Percentiles rank a stretch among this genome's conserved stretches.
These are phyloP conservation scores for Helotiales sp. DNA, from an alignment of 2,329 filamentous ascomycete species.

Conservation along the genomic window DNA sequence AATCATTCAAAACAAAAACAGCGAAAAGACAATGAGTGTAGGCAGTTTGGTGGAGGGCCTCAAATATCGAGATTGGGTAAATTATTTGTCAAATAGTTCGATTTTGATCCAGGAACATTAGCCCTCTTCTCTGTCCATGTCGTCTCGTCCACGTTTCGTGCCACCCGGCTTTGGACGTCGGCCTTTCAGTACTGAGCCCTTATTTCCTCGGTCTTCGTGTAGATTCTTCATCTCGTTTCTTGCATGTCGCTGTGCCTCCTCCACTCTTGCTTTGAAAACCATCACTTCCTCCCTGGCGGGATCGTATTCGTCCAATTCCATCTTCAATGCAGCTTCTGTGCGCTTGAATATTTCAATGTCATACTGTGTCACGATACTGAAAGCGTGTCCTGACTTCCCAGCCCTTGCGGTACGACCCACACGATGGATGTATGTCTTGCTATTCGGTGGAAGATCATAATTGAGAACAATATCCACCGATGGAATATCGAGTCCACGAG, in stretches of 20 bases:
- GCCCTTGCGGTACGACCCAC: constrained; percentile 88
- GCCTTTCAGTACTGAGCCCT: constrained; percentile 52
- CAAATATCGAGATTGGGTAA: not conserved
- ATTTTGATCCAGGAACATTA: constrained; percentile 24
- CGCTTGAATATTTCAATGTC: constrained; percentile 80
- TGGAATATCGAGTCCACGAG: constrained; percentile 89
- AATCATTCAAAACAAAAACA: not conserved
- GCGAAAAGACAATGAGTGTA: not conserved
- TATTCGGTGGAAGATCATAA: constrained; percentile 81
- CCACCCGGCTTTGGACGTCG: constrained; percentile 53
- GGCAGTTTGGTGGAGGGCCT: not conserved
- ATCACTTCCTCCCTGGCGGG: constrained; percentile 83
- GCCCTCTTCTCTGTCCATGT: constrained; percentile 46
- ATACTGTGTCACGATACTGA: constrained; percentile 85
- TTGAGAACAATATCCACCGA: constrained; percentile 89
- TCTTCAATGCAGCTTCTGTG: constrained; percentile 82
- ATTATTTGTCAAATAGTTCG: not conserved
- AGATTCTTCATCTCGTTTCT: constrained; percentile 81
- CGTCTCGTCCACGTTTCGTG: constrained; percentile 58
- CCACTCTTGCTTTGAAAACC: constrained; percentile 76
- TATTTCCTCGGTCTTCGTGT: constrained; percentile 67
- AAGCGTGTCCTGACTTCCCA: constrained; percentile 80
- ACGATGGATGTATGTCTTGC: constrained; percentile 89
- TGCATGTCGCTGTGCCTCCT: constrained; percentile 82
- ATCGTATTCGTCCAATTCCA: constrained; percentile 72